Evolutionary conservation across 345 rosid species (phyloP).

Genomic region (Camelina sativa): DNA sequence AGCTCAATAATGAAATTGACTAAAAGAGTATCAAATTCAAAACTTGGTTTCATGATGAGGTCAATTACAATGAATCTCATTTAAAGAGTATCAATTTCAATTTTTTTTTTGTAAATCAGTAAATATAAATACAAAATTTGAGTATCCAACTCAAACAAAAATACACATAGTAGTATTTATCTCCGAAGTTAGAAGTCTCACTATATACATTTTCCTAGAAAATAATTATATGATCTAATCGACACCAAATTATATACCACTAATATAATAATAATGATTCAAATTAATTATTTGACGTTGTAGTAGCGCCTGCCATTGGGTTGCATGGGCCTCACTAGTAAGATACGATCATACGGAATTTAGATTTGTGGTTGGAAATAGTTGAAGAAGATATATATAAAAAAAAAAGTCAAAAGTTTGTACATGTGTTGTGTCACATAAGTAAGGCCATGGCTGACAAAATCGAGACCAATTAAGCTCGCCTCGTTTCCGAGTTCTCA

Average conservation of each 20-base stretch:
- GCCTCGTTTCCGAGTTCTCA: not conserved
- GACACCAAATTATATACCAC: not conserved
- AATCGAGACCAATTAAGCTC: not conserved
- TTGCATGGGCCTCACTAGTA: not conserved
- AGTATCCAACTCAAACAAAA: not conserved
- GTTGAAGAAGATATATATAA: not conserved
- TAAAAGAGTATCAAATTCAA: not conserved
- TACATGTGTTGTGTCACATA: not conserved
- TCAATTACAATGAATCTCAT: not conserved
- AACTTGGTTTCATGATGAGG: too few relatives aligned
- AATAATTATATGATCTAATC: not conserved
- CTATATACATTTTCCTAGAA: not conserved
- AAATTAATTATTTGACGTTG: not conserved
- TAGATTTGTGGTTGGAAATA: slow-evolving; percentile 14
- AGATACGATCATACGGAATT: not conserved
- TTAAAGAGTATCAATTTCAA: not conserved
- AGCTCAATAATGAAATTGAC: not conserved
- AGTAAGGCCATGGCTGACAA: slow-evolving; percentile 12
- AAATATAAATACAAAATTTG: too few relatives aligned
- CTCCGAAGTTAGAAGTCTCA: not conserved
- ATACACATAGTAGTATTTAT: not conserved
- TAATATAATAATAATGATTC: not conserved
- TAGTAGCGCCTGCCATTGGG: not conserved
- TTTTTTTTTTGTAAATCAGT: too few relatives aligned
- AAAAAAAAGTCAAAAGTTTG: not conserved